A percentile compares a stretch with the other conserved stretches of the same genome.
Evolutionary conservation across 345 rosid species (phyloP).

Genomic region (Bruguiera parviflora): DNA sequence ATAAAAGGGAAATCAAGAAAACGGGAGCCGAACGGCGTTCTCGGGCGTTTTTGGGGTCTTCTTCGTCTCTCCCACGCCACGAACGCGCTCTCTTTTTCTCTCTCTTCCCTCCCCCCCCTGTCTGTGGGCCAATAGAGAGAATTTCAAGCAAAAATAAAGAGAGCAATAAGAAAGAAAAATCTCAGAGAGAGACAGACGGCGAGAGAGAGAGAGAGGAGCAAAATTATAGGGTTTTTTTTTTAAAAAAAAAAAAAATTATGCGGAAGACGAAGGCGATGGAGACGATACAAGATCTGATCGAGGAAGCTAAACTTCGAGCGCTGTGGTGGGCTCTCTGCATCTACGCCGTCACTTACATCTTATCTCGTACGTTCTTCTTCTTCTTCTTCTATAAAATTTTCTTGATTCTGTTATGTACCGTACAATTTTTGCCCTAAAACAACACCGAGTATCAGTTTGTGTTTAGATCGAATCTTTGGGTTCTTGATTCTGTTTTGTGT

Average conservation of each 20-base stretch:
- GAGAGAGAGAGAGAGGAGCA: background rate
- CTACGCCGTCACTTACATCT: constrained; percentile 71
- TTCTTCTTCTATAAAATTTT: background rate
- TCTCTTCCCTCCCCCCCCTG: too few species aligned
- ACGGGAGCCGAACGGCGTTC: too few species aligned
- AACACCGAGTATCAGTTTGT: background rate
- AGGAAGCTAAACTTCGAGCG: constrained; percentile 81
- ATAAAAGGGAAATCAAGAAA: too few species aligned
- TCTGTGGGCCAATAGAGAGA: background rate
- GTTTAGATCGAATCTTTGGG: background rate
- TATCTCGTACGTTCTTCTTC: constrained; percentile 64
- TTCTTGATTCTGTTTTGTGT: too few species aligned
- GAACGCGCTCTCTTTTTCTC: too few species aligned
- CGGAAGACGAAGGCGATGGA: constrained; percentile 62
- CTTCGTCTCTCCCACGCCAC: too few species aligned
- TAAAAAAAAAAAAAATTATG: background rate
- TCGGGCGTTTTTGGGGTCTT: too few species aligned
- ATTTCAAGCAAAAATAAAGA: background rate
- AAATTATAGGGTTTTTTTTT: constrained; percentile 1
- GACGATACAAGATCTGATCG: constrained; percentile 90
- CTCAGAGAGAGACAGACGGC: background rate
- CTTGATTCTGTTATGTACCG: background rate
- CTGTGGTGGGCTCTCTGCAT: constrained; percentile 83
- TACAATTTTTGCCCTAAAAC: background rate
- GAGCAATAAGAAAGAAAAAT: background rate